Percentiles rank a stretch among this genome's conserved stretches.
phyloP scores from a whole-genome alignment of 495 filamentous ascomycete species.

The Lepraria neglecta region DNA sequence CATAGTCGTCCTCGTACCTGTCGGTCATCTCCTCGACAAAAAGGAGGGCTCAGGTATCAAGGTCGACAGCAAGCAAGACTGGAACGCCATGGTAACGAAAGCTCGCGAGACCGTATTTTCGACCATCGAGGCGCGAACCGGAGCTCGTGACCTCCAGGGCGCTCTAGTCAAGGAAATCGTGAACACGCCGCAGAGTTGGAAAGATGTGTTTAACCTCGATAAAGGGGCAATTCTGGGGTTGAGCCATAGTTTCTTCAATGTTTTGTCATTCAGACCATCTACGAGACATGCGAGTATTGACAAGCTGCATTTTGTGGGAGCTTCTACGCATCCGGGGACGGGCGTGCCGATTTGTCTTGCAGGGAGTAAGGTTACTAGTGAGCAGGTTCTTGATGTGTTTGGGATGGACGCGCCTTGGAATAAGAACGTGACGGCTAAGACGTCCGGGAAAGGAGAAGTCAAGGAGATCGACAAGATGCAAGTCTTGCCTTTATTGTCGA shows the following conservation, averaged over 20 bases:
- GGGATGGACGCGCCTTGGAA: constrained; percentile 28
- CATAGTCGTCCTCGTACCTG: constrained; percentile 60
- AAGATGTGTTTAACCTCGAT: constrained; percentile 60
- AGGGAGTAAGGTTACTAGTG: constrained; percentile 53
- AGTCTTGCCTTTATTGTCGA: constrained; percentile 27
- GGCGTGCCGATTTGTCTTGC: constrained; percentile 65
- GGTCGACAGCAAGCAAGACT: constrained; percentile 45
- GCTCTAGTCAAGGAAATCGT: constrained; percentile 51
- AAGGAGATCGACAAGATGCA: constrained; percentile 28
- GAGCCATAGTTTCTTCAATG: constrained; percentile 64
- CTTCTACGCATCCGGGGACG: constrained; percentile 64
- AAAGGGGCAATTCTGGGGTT: constrained; percentile 63
- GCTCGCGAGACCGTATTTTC: constrained; percentile 48
- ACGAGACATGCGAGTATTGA: constrained; percentile 46
- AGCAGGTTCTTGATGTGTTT: constrained; percentile 45
- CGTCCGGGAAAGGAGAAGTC: constrained; percentile 11
- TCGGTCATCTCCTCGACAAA: constrained; percentile 52
- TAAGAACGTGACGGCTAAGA: constrained; percentile 5
- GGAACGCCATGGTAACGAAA: constrained; percentile 44
- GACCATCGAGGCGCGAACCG: constrained; percentile 51
- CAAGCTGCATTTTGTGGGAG: constrained; percentile 59
- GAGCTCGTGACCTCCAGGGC: constrained; percentile 37
- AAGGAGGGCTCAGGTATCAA: constrained; percentile 32
- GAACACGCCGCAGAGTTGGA: constrained; percentile 58
- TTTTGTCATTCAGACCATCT: constrained; percentile 56